These are phyloP conservation scores for Phytophthora sp. DNA, from an alignment of 352 stramenopile species.

Conservation along the genomic window DNA sequence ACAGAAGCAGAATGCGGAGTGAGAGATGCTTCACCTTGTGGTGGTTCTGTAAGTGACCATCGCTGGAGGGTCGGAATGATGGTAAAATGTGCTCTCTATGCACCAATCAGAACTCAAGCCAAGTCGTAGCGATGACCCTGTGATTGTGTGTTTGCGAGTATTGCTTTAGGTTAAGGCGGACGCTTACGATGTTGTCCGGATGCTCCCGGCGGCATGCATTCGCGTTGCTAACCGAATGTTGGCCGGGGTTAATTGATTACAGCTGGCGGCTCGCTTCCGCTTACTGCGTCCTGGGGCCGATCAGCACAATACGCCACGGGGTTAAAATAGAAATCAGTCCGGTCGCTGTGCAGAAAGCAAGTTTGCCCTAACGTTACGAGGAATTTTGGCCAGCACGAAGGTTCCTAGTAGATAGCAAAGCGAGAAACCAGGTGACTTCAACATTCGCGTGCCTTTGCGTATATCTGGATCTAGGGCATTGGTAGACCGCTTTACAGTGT, in stretches of 20 bases:
- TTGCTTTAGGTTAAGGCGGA: background rate
- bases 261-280: background rate
- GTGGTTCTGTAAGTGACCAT: no score
- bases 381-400: background rate
- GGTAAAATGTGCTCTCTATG: background rate
- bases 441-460: constrained; percentile 5
- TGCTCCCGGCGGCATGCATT: constrained; percentile 15
- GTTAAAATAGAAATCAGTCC: constrained; percentile 15
- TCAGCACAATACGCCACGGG: background rate
- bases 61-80: constrained; percentile 1
- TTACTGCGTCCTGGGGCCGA: constrained; percentile 4
- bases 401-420: background rate
- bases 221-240: constrained; percentile 1
- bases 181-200: no score
- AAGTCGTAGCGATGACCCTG: background rate
- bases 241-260: constrained; percentile 13
- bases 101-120: no score
- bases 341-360: constrained; percentile 8
- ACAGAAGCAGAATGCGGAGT: background rate
- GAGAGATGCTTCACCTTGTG: background rate
- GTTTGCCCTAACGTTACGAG: background rate
- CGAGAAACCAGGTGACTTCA: constrained; percentile 1
- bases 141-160: background rate
- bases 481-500: no score
- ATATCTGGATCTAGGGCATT: background rate